Conservation (phyloP, 306 rosid genomes). For the Aeschynomene evenia region DNA sequence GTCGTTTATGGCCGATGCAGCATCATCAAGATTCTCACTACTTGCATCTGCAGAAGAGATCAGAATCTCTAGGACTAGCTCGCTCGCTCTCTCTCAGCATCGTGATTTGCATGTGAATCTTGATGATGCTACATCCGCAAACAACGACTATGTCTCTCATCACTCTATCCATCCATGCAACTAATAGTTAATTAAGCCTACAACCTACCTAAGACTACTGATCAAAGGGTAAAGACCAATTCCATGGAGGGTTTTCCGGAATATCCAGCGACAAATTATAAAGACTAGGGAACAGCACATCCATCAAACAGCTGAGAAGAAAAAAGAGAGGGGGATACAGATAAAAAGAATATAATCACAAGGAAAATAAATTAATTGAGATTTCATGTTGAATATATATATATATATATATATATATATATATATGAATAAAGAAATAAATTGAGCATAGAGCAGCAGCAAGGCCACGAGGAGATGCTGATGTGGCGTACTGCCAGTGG, state of each 20-base stretch:
- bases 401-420: no score
- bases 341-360: constrained; percentile 3
- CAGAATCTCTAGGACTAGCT: no score
- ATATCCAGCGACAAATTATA: not conserved
- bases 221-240: constrained; percentile 11
- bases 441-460: no score
- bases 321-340: not conserved
- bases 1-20: constrained; percentile 95
- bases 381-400: constrained; percentile 20
- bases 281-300: constrained; percentile 4
- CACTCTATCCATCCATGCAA: constrained; percentile 36
- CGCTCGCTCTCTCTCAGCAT: no score
- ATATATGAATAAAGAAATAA: no score
- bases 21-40: constrained; percentile 99
- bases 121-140: constrained; percentile 93
- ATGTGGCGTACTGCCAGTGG: constrained; percentile 52
- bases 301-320: constrained; percentile 22
- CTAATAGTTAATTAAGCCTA: no score
- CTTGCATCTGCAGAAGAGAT: no score
- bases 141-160: constrained; percentile 59
- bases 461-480: constrained; percentile 47
- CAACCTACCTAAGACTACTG: no score
- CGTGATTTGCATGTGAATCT: constrained; percentile 91
- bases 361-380: constrained; percentile 17
- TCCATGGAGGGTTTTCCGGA: not conserved